Evolutionary conservation across 179 eudicot species (phyloP).

Genomic region (Actinidia arguta): DNA sequence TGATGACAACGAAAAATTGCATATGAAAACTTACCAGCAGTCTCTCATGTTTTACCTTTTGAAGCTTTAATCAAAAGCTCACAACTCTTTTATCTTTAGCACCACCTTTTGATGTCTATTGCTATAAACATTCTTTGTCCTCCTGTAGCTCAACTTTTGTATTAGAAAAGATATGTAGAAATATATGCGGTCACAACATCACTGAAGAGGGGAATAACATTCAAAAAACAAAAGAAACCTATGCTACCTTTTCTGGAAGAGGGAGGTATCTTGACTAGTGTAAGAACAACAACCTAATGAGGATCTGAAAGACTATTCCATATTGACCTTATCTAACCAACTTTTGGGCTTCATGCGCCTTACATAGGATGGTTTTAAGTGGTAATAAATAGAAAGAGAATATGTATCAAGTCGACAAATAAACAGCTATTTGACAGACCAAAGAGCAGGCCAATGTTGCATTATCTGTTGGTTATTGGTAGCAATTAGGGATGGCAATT

Average conservation of each 20-base stretch:
- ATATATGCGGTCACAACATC: constrained; percentile 10
- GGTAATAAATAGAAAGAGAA: constrained; percentile 1
- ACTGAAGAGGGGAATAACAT: neutral
- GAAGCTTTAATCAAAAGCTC: constrained; percentile 44
- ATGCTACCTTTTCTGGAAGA: constrained; percentile 47
- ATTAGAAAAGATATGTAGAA: constrained; percentile 36
- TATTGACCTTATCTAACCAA: constrained; percentile 47
- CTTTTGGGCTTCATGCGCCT: no score
- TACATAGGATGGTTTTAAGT: neutral
- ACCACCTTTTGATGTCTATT: constrained; percentile 39
- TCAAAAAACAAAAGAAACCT: constrained; percentile 3
- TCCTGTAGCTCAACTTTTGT: constrained; percentile 33
- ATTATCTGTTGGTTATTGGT: neutral
- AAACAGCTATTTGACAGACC: neutral
- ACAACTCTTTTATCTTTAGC: constrained; percentile 67
- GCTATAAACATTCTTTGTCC: constrained; percentile 30
- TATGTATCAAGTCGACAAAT: neutral
- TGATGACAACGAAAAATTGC: neutral
- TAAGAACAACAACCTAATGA: constrained; percentile 65
- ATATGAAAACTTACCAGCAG: constrained; percentile 63
- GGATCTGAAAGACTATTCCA: constrained; percentile 71
- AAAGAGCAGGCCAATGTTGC: neutral
- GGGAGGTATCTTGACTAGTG: constrained; percentile 57
- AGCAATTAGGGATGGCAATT: no score
- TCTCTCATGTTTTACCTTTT: no score